Conservation (phyloP, 768 basidiomycete species). For the Rhizopogon vinicolor region DNA sequence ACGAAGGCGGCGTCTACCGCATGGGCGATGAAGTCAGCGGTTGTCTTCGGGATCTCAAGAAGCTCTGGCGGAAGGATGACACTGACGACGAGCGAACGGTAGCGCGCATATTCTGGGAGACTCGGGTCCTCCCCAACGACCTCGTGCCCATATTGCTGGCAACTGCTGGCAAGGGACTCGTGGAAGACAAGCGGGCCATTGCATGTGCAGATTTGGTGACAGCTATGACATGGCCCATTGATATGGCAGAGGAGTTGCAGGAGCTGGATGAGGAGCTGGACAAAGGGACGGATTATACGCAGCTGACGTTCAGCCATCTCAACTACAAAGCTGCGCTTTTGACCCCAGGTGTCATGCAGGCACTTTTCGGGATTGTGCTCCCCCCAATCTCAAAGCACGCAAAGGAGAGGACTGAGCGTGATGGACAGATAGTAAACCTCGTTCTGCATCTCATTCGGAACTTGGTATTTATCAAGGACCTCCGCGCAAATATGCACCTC, state of each 20-base stretch:
- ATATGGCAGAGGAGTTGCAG: conserved; percentile 89
- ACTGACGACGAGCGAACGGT: conserved; percentile 95
- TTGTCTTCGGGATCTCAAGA: conserved; percentile 92
- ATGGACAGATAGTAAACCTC: conserved; percentile 84
- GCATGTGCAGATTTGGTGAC: conserved; percentile 86
- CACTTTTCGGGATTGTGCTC: conserved; percentile 69
- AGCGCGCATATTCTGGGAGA: conserved; percentile 87
- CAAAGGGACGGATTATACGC: conserved; percentile 84
- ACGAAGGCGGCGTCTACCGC: conserved; percentile 60
- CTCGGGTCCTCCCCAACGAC: conserved; percentile 83
- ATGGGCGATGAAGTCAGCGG: conserved; percentile 80
- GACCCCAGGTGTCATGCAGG: conserved; percentile 61
- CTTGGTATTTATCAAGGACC: conserved; percentile 90
- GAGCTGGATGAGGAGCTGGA: conserved; percentile 82
- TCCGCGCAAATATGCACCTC: conserved; percentile 60
- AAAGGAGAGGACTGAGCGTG: conserved; percentile 71
- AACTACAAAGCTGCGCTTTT: conserved; percentile 81
- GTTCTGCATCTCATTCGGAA: conserved; percentile 89
- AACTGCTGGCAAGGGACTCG: conserved; percentile 72
- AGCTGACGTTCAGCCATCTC: conserved; percentile 73
- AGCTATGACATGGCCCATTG: conserved; percentile 99
- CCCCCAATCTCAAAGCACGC: conserved; percentile 70
- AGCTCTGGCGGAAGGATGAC: conserved; percentile 94
- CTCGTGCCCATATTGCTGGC: conserved; percentile 79
- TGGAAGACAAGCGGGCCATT: conserved; percentile 81